Evolutionary conservation across 2,329 filamentous ascomycete genomes (phyloP).

Genomic region (Monosporascus sp.): DNA sequence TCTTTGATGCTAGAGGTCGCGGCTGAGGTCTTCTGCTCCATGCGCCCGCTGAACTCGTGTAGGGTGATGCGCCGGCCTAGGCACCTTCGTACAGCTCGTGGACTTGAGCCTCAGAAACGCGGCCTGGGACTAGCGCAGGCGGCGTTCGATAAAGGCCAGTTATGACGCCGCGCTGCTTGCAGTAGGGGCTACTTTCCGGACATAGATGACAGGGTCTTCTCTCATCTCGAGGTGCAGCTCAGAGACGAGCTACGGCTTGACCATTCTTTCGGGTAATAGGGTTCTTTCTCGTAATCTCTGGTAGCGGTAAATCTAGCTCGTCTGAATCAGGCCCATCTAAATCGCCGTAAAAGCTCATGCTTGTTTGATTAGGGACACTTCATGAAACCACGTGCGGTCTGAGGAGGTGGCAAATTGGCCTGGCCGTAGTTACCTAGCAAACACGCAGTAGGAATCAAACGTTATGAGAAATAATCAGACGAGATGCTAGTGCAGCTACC

Average conservation of each 20-base stretch:
- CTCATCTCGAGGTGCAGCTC: slow-evolving; percentile 3
- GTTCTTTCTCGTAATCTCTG: background rate
- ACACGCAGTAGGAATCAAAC: too few relatives aligned
- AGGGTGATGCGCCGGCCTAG: slow-evolving; percentile 1
- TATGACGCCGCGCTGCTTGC: background rate
- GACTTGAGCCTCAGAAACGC: slow-evolving; percentile 2
- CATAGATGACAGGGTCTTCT: background rate
- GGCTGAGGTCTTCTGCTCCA: background rate
- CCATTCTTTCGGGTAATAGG: background rate
- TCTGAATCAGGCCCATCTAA: background rate
- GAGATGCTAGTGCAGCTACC: too few relatives aligned
- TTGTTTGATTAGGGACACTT: too few relatives aligned
- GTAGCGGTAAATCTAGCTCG: background rate
- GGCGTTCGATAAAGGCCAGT: slow-evolving; percentile 1
- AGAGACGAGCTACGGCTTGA: slow-evolving; percentile 7
- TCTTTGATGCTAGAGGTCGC: too few relatives aligned
- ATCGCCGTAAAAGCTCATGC: background rate
- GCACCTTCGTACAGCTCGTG: background rate
- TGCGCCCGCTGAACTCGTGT: background rate
- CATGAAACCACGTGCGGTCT: too few relatives aligned
- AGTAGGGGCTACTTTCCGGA: background rate
- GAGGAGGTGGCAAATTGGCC: too few relatives aligned
- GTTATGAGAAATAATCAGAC: too few relatives aligned
- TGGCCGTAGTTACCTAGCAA: too few relatives aligned
- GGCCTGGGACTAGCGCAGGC: background rate